Evolutionary conservation across 2,329 filamentous ascomycete species (phyloP), one percentile per base, ranked within the genome.

Genomic region (Helicocarpus griseus): DNA sequence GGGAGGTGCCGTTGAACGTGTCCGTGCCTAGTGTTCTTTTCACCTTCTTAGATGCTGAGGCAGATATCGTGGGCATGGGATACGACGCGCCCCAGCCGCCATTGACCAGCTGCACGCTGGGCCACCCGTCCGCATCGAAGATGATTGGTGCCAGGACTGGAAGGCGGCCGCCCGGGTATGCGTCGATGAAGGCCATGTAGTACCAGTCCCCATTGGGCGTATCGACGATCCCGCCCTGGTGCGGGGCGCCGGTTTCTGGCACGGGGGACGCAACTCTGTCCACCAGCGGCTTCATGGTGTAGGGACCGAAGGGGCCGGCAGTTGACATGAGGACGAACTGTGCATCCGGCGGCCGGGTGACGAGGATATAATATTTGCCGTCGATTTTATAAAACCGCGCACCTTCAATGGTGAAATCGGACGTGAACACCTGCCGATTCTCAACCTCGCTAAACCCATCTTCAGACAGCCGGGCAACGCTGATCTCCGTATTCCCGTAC

Each of bases 331-430:
- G 72, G 1, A 81, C 73, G 53, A 68, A 76, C 40, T 77, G 73
- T 11, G 64, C 65, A 19, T 68, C 65, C 1, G 72, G 73, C 0
- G 75, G 75, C 4, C 70, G 65, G 1, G 74, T 76, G 6, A 72
- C 64, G 26, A 79, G 69, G 51, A 83, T 76, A 55, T 79, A 82
- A 64, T 82, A 82, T 1, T 59, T 62, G 0, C 74, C 77, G 44
- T 79, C 73, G 53, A 72, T 73, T 57, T 81, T 78, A 63, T 83
- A 82, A 67, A 83, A 73, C 1, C 78, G 70, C 5, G 70, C 68
- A 3, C 78, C 77, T 57, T 81, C 79, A 4, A 81, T 64, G 14
- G 55, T 55, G n/a, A 19, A 4, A 60, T 61, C 61, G 13, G 57
- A 64, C 19, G 63, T 64, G 57, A 74, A 77, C 3, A 81, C 73